Base-by-base conservation (phyloP, 805 yeast species). In the Suhomyces sp. region DNA sequence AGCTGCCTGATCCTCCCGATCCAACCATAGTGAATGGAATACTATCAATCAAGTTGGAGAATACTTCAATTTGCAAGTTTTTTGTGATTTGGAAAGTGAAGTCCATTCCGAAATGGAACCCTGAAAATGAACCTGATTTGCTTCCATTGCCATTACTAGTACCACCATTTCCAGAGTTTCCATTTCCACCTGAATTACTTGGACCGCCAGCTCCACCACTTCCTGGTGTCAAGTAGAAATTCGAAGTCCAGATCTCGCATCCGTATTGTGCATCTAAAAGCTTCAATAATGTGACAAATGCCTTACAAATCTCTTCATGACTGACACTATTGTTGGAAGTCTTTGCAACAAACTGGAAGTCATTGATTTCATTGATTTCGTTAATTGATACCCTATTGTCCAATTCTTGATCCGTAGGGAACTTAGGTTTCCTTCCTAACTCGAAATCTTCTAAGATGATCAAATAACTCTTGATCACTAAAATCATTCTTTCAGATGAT, bases 291-390 rank as follows among this genome's bases (percentile, higher is more conserved):
- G 65, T 60, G 10, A 77, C 77, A 31, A 86, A 70, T 21, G 72
- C 65, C 10, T 68, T 64, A 25, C 86, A 76, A 19, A 87, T 78
- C 43, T 84, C 95, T 33, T 83, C 90, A 48, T 88, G 93, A 33
- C 70, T 65, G 3, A 63, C 67, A 3, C 70, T 61, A 46, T 76
- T 75, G 15, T 75, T 73, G 1, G 73, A 51, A 25, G 61, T 60
- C 23, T 56, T 58, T 13, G 70, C 74, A 38, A 69, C 65, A 14
- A 72, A 69, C 35, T 45, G 48, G 26, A 72, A 70, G 18, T 62
- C 68, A 36, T 52, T 53, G 36, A 43, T 39, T 4, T 26, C 29
- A 8, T 26, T 26, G 6, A 22, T 17, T 13, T 30, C 25, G 5
- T 12, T 13, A 13, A 13, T 25, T 12, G 11, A 11, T 11, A 18